Percentiles rank a stretch among this genome's conserved stretches.
Conservation (phyloP, 768 basidiomycete species). For the Saitozyma podzolica region DNA sequence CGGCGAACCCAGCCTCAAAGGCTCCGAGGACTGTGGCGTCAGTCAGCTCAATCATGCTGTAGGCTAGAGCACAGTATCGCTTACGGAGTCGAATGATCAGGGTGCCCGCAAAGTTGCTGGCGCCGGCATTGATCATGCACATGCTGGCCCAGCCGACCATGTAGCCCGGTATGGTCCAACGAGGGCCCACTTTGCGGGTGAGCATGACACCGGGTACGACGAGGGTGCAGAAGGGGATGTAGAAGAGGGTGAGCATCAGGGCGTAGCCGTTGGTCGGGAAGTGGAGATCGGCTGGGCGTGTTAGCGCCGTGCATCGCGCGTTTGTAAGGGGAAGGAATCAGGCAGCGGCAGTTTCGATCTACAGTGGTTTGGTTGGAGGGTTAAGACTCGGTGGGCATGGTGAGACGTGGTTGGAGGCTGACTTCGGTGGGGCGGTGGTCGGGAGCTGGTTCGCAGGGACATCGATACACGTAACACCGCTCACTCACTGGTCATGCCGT, state of each 20-base stretch:
- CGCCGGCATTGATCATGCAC: slow-evolving; percentile 30
- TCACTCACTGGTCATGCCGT: too few relatives aligned
- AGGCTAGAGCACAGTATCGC: slow-evolving; percentile 54
- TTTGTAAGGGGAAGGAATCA: too few relatives aligned
- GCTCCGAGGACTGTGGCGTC: too few relatives aligned
- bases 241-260: slow-evolving; percentile 28
- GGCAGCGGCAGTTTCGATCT: too few relatives aligned
- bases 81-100: slow-evolving; percentile 24
- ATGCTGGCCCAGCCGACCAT: slow-evolving; percentile 31
- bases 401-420: too few relatives aligned
- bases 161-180: slow-evolving; percentile 25
- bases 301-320: not conserved
- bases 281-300: slow-evolving; percentile 20
- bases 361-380: too few relatives aligned
- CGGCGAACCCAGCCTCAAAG: too few relatives aligned
- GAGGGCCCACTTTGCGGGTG: slow-evolving; percentile 29
- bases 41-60: too few relatives aligned
- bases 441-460: too few relatives aligned
- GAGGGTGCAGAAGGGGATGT: slow-evolving; percentile 19
- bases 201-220: slow-evolving; percentile 28
- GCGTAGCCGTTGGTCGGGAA: slow-evolving; percentile 28
- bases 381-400: too few relatives aligned
- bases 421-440: too few relatives aligned
- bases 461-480: too few relatives aligned
- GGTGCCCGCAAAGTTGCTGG: slow-evolving; percentile 20